Evolutionary conservation across 805 yeast species (phyloP).

Genomic region (Sugiyamaella marilandica): DNA sequence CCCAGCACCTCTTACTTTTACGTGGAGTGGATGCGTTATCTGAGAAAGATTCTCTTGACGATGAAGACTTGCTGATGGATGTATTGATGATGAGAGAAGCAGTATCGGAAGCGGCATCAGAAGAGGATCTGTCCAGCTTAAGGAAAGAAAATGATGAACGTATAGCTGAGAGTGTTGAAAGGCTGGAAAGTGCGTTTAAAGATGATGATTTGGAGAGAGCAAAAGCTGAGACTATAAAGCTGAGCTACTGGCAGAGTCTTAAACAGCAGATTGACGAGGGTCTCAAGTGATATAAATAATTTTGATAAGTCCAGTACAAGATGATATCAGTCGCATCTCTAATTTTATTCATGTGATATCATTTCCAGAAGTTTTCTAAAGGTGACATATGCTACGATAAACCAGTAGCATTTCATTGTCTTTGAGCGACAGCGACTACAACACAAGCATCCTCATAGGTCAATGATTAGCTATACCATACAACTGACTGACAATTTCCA

Average conservation of each 20-base stretch:
- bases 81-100: slow-evolving; percentile 83
- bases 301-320: not conserved
- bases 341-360: not conserved
- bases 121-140: slow-evolving; percentile 52
- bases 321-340: not conserved
- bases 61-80: slow-evolving; percentile 56
- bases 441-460: too few relatives aligned
- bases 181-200: slow-evolving; percentile 45
- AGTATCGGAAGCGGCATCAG: slow-evolving; percentile 59
- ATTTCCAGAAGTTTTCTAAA: not conserved
- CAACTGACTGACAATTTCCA: not conserved
- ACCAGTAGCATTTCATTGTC: too few relatives aligned
- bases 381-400: too few relatives aligned
- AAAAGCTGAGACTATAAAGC: slow-evolving; percentile 58
- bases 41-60: slow-evolving; percentile 40
- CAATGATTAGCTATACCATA: too few relatives aligned
- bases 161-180: slow-evolving; percentile 42
- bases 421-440: too few relatives aligned
- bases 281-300: not conserved
- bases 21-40: slow-evolving; percentile 53
- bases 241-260: slow-evolving; percentile 83
- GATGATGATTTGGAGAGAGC: slow-evolving; percentile 52
- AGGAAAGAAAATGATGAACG: slow-evolving; percentile 54
- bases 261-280: slow-evolving; percentile 57
- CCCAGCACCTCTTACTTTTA: slow-evolving; percentile 51